Base-by-base conservation (phyloP, 1,284 basidiomycete genomes). In the Pisolithus thermaeus region DNA sequence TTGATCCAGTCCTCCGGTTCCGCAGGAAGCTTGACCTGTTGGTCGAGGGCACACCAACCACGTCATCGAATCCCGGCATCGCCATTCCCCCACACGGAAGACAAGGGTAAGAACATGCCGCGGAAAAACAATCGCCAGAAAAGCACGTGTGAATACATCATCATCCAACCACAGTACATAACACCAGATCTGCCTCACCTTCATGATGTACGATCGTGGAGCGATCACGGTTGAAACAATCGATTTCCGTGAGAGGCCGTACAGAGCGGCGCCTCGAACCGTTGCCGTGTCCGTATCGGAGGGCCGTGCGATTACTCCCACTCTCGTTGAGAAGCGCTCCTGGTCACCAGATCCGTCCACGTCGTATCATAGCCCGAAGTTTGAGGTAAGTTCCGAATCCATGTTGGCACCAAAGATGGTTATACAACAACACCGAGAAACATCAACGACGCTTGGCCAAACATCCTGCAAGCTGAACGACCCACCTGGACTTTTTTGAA, bases 241-340 rank as follows among this genome's bases (percentile, higher is more conserved):
- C 36, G 80, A 73, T 58, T 81, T 75, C 46, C 80, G 77, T 23
- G 87, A 84, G 22, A 92, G 73, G n/a, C 89, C 90, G 66, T 91
- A 92, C 63, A 83, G 79, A 43, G 90, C 90, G 12, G 87, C 89
- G 38, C 89, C 90, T 49, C 88, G 83, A 51, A 87, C 70, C 5
- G 89, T 91, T 2, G 90, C 88, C 18, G 90, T 90, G 62, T 92
- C 90, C 23, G 84, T 82, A 67, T 92, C 90, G 28, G 82, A 74
- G 30, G 90, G 89, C 48, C 87, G 79, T 38, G 83, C 84, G 60
- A 92, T 87, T 51, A 87, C 81, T 51, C 71, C 76, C 44, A 91
- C 84, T 47, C 76, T 76, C 43, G 74, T 67, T 7, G 74, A 73
- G 63, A 90, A 87, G 59, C 74, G 78, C 57, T 80, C 79, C 82